Evolutionary conservation across 768 basidiomycete species (phyloP), one percentile per base, ranked within the genome.

Genomic region (Suillus cothurnatus): DNA sequence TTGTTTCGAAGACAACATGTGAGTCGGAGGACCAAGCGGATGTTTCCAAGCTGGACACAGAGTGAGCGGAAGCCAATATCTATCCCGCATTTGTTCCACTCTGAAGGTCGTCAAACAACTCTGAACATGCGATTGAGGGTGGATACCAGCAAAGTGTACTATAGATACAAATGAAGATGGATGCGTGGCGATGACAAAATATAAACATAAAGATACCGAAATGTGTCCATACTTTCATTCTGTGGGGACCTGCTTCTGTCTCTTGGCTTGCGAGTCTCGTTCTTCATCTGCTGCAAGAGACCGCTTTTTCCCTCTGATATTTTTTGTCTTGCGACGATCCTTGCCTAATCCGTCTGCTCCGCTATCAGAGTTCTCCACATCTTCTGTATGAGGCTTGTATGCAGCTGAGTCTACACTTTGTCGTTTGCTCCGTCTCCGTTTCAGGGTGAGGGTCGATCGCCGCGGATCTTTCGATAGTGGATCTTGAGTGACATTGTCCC

Each of bases 381-480:
- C 70, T 23, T 71, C 77, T 2, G 72, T 71, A 4, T 69, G 72
- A 4, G 81, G 82, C 56, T 80, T 75, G 69, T 81, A 83, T 19
- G 78, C 77, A 21, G 73, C 66, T 9, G 71, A 73, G 65, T 82
- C 81, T 31, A 53, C 64, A 43, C 71, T 69, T n/a, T 81, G 73
- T 36, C 77, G 73, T 67, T 70, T 77, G 64, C 72, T 68, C 12
- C 71, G 67, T 28, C 73, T 68, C 57, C 67, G 26, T 21, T 49
- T 61, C 15, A 61, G 36, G 41, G 36, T 52, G 23, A 23, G 36
- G 62, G 41, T 36, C 70, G 15, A 58, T 38, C 14, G 34, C 49
- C 19, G 52, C 41, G 32, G 34, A 59, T 41, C 36, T 41, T 31
- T 47, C 39, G 36, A 39, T 60, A 39, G 15, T 55, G 31, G 26